Evolutionary conservation across 2,329 filamentous ascomycete species (phyloP).

Genomic region (Juglanconis sp.): DNA sequence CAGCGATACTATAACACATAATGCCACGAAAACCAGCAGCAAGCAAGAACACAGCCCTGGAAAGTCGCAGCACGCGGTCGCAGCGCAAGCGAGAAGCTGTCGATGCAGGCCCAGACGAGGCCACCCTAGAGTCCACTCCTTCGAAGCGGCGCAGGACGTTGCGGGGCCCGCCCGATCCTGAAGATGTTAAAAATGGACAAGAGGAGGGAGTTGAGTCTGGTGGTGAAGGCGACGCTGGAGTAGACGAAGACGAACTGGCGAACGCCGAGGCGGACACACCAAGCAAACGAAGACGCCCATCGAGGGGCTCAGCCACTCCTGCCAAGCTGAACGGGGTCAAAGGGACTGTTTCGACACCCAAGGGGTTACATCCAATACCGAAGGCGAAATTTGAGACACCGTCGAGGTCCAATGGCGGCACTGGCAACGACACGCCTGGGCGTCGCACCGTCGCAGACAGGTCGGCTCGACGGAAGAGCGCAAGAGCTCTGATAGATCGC

Average conservation of each 20-base stretch:
- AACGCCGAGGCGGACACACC: conserved; percentile 28
- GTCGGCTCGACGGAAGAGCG: conserved; percentile 84
- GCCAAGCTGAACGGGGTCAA: conserved; percentile 13
- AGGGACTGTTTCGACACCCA: conserved; percentile 31
- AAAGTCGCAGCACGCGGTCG: neutral
- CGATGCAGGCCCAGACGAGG: neutral
- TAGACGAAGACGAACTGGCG: conserved; percentile 15
- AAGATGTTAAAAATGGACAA: conserved; percentile 12
- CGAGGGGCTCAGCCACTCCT: conserved; percentile 19
- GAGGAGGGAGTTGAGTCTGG: conserved; percentile 5
- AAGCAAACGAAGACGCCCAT: conserved; percentile 23
- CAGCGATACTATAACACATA: neutral
- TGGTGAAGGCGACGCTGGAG: conserved; percentile 9
- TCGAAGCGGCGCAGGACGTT: conserved; percentile 2
- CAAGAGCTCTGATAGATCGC: conserved; percentile 70
- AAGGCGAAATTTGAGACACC: conserved; percentile 38
- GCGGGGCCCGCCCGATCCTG: neutral
- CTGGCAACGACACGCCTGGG: conserved; percentile 54
- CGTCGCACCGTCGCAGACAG: conserved; percentile 71
- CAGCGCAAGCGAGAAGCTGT: neutral
- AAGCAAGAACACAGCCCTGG: neutral
- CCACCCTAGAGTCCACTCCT: neutral
- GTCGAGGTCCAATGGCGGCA: conserved; percentile 30
- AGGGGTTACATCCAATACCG: conserved; percentile 28
- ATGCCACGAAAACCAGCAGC: neutral